phyloP scores from a whole-genome alignment of 2,329 filamentous ascomycete genomes.

The Pestalotiopsis sp. region DNA sequence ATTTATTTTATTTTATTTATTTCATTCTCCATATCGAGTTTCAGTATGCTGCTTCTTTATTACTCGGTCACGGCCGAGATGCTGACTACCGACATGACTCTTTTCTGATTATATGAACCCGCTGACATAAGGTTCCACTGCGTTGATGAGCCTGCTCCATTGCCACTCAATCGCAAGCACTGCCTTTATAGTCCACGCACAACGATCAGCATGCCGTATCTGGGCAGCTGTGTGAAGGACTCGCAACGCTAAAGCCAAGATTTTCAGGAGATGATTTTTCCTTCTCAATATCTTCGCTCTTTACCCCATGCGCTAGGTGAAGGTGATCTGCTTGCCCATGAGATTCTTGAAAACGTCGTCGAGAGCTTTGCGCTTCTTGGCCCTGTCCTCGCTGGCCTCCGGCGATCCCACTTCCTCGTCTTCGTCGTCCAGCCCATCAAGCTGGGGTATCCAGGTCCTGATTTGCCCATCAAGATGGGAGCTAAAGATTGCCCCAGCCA shows the following conservation, averaged over 20 bases:
- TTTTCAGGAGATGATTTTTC: not conserved
- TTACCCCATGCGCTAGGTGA: slow-evolving; percentile 34
- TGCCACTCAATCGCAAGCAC: too few species aligned
- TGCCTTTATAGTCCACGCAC: not conserved
- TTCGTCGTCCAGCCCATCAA: slow-evolving; percentile 53
- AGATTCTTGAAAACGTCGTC: slow-evolving; percentile 80
- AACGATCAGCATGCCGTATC: not conserved
- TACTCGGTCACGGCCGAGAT: not conserved
- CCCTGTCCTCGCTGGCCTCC: slow-evolving; percentile 49
- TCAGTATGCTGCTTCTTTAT: not conserved
- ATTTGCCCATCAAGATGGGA: slow-evolving; percentile 85
- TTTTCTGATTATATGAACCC: not conserved
- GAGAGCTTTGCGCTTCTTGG: slow-evolving; percentile 76
- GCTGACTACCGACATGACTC: not conserved
- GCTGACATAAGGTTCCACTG: not conserved
- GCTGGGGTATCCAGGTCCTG: slow-evolving; percentile 71
- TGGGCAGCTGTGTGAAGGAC: not conserved
- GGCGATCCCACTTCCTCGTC: slow-evolving; percentile 44
- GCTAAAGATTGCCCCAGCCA: slow-evolving; percentile 69
- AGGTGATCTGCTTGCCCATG: slow-evolving; percentile 72
- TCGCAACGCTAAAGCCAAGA: not conserved
- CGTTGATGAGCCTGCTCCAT: not conserved
- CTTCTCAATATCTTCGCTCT: not conserved
- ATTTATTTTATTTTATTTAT: not conserved
- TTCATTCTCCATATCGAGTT: not conserved